Evolutionary conservation across 176 grass and related monocot genomes (phyloP).

Genomic region (Cenchrus fungigraminus): DNA sequence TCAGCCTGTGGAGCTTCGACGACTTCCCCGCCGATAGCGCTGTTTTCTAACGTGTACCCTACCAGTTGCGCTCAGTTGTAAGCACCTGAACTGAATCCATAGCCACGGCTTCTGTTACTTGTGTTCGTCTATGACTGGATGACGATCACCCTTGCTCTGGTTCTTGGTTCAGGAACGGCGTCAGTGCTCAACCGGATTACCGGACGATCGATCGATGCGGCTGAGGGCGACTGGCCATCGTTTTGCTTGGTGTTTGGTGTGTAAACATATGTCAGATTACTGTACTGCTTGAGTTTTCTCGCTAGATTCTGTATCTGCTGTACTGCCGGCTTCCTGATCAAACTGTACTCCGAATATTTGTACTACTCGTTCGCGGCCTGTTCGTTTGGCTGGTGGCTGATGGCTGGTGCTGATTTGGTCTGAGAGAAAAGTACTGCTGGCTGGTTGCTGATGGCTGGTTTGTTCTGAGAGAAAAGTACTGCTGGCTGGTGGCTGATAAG

Average conservation of each 20-base stretch:
- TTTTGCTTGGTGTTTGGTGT: constrained; percentile 32
- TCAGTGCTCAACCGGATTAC: neutral
- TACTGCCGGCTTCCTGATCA: constrained; percentile 17
- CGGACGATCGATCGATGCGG: neutral
- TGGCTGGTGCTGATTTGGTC: no score
- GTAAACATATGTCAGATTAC: neutral
- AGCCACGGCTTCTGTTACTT: neutral
- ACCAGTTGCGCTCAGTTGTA: neutral
- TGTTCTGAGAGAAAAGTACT: no score
- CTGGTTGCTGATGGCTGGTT: no score
- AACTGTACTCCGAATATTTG: constrained; percentile 31
- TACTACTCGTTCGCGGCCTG: neutral
- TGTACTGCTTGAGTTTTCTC: constrained; percentile 2
- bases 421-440: no score
- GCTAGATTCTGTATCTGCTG: constrained; percentile 12
- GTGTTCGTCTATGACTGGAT: neutral
- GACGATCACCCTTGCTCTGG: neutral
- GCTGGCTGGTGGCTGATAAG: no score
- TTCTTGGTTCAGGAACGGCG: constrained; percentile 24
- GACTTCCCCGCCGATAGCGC: constrained; percentile 60
- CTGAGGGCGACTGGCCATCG: neutral
- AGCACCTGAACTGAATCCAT: constrained; percentile 16
- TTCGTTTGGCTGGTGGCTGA: no score
- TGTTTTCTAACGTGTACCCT: constrained; percentile 36
- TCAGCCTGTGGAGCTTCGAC: constrained; percentile 84